Conservation (phyloP, 2,329 filamentous ascomycete species). For the Alternaria atra region DNA sequence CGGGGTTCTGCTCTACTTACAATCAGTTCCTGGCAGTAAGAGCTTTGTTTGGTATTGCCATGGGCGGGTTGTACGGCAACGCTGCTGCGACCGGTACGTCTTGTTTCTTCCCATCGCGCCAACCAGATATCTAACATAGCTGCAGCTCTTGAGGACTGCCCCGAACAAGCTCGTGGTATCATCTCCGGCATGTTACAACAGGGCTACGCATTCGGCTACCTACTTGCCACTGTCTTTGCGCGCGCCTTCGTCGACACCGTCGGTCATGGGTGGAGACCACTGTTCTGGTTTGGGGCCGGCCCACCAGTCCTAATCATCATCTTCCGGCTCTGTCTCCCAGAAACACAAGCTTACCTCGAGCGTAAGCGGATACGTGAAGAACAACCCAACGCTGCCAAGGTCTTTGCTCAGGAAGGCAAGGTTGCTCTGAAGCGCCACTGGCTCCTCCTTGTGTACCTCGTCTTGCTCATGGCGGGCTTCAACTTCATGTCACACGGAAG, state of each 20-base stretch:
- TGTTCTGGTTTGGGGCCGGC: constrained; percentile 89
- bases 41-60: constrained; percentile 70
- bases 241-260: constrained; percentile 77
- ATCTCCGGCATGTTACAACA: constrained; percentile 70
- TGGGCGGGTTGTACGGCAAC: constrained; percentile 71
- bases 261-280: constrained; percentile 79
- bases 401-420: constrained; percentile 79
- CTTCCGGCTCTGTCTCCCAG: constrained; percentile 79
- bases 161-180: constrained; percentile 65
- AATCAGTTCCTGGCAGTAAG: constrained; percentile 66
- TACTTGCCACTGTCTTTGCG: constrained; percentile 66
- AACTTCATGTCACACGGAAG: constrained; percentile 90
- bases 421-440: constrained; percentile 82
- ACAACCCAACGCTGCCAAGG: constrained; percentile 66
- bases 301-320: constrained; percentile 82
- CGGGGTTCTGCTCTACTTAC: constrained; percentile 68
- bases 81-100: constrained; percentile 62
- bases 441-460: constrained; percentile 80
- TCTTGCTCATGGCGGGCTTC: constrained; percentile 88
- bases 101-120: neutral
- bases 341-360: constrained; percentile 77
- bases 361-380: constrained; percentile 70
- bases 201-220: constrained; percentile 70
- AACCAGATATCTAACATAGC: neutral
- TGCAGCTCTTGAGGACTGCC: constrained; percentile 68